phyloP scores from a whole-genome alignment of 306 rosid genomes.

The Vigna mungo region DNA sequence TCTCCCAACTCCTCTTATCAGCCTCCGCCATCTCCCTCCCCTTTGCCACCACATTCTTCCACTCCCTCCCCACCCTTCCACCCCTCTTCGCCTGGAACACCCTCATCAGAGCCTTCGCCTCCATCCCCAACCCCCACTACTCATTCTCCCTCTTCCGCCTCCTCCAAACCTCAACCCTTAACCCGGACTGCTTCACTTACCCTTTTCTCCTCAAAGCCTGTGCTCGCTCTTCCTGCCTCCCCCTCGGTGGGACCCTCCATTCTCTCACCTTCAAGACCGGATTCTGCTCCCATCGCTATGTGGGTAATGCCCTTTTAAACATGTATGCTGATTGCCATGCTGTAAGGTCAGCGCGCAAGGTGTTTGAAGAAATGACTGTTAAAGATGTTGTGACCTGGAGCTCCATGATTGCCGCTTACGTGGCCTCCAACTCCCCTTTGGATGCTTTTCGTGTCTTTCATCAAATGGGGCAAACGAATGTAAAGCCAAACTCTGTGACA shows the following conservation, averaged over 20 bases:
- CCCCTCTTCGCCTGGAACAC: constrained; percentile 63
- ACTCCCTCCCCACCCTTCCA: constrained; percentile 48
- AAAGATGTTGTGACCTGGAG: constrained; percentile 73
- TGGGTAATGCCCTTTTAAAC: constrained; percentile 57
- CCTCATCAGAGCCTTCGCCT: constrained; percentile 52
- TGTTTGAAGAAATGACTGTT: constrained; percentile 62
- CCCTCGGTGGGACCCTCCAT: constrained; percentile 53
- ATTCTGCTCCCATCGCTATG: constrained; percentile 43
- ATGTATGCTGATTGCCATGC: constrained; percentile 50
- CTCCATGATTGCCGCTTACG: constrained; percentile 61
- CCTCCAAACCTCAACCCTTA: constrained; percentile 45
- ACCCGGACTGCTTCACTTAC: constrained; percentile 59
- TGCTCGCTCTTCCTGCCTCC: constrained; percentile 42
- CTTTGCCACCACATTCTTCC: constrained; percentile 47
- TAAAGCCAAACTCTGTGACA: constrained; percentile 59
- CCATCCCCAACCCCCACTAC: constrained; percentile 42
- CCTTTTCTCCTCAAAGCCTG: constrained; percentile 65
- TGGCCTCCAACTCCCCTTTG: constrained; percentile 44
- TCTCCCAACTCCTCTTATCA: constrained; percentile 37
- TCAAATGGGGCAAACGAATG: constrained; percentile 49
- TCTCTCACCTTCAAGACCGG: constrained; percentile 53
- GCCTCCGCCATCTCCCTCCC: constrained; percentile 48
- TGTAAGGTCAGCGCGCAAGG: constrained; percentile 40
- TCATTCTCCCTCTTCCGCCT: constrained; percentile 52
- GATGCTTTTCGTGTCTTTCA: constrained; percentile 50